Conservation (phyloP, 192 early-diverging fungal genomes). For the Coemansia sp. region DNA sequence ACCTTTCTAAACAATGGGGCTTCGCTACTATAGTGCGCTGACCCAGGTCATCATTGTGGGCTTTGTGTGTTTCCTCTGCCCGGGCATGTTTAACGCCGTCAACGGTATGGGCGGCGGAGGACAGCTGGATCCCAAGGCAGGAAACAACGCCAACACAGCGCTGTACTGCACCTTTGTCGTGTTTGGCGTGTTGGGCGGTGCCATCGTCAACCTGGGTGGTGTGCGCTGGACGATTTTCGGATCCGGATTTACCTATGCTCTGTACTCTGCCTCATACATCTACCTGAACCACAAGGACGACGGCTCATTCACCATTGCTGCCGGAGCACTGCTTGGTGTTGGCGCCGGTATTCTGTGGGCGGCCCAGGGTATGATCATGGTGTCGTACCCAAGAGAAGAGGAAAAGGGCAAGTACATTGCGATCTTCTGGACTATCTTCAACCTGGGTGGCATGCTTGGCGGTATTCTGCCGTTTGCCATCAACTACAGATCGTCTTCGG, state of each 20-base stretch:
- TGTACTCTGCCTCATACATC: slow-evolving; percentile 65
- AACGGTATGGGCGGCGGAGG: slow-evolving; percentile 59
- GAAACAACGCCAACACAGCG: slow-evolving; percentile 64
- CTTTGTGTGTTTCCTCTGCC: slow-evolving; percentile 68
- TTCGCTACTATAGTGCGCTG: slow-evolving; percentile 50
- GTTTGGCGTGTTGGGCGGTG: slow-evolving; percentile 65
- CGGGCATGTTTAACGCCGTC: slow-evolving; percentile 68
- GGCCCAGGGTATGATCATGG: slow-evolving; percentile 69
- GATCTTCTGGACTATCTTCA: slow-evolving; percentile 80
- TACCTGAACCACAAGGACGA: slow-evolving; percentile 56
- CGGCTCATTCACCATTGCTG: slow-evolving; percentile 57
- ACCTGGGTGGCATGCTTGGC: slow-evolving; percentile 70
- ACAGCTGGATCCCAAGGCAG: slow-evolving; percentile 49
- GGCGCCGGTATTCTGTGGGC: slow-evolving; percentile 71
- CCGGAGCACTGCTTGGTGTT: slow-evolving; percentile 71
- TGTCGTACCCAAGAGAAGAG: slow-evolving; percentile 71
- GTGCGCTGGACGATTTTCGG: slow-evolving; percentile 59
- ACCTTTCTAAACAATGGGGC: slow-evolving; percentile 27
- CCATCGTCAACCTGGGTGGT: slow-evolving; percentile 69
- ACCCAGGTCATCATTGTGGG: slow-evolving; percentile 61
- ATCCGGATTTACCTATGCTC: slow-evolving; percentile 60
- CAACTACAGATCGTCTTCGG: slow-evolving; percentile 48
- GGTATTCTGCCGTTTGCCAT: slow-evolving; percentile 60
- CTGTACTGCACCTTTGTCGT: slow-evolving; percentile 67
- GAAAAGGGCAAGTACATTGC: slow-evolving; percentile 72